phyloP scores from a whole-genome alignment of 345 rosid genomes.

The Acer yangbiense region DNA sequence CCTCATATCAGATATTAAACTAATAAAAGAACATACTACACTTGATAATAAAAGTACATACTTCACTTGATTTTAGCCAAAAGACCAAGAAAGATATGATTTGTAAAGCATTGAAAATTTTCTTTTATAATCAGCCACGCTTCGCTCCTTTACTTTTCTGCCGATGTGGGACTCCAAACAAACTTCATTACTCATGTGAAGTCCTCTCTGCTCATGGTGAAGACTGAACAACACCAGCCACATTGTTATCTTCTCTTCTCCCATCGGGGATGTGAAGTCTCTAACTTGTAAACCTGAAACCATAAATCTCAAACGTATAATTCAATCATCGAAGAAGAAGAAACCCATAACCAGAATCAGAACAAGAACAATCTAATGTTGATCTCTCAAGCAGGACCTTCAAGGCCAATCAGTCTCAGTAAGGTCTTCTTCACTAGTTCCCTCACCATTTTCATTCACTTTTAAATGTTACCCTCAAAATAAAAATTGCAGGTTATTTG shows the following conservation, averaged over 20 bases:
- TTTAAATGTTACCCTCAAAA: background rate
- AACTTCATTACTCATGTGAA: too few species aligned
- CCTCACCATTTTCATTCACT: background rate
- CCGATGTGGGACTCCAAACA: background rate
- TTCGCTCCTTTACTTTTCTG: background rate
- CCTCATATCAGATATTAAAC: background rate
- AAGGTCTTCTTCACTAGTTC: background rate
- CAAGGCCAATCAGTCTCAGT: conserved; percentile 16
- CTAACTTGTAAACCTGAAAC: background rate
- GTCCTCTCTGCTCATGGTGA: too few species aligned
- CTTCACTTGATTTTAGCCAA: conserved; percentile 54
- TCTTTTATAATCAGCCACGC: background rate
- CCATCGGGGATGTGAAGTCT: background rate
- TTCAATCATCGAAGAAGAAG: background rate
- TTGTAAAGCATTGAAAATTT: accelerated
- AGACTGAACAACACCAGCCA: too few species aligned
- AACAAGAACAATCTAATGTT: background rate
- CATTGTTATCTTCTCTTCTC: background rate
- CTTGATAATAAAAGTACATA: conserved; percentile 51
- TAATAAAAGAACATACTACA: conserved; percentile 50
- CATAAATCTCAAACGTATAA: too few species aligned
- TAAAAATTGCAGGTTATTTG: conserved; percentile 26
- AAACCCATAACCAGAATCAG: background rate
- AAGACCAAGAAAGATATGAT: conserved; percentile 56
- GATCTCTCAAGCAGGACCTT: conserved; percentile 14